These are phyloP conservation scores for Mychonastes homosphaera DNA, from an alignment of 139 green algal genomes.

Conservation along the genomic window DNA sequence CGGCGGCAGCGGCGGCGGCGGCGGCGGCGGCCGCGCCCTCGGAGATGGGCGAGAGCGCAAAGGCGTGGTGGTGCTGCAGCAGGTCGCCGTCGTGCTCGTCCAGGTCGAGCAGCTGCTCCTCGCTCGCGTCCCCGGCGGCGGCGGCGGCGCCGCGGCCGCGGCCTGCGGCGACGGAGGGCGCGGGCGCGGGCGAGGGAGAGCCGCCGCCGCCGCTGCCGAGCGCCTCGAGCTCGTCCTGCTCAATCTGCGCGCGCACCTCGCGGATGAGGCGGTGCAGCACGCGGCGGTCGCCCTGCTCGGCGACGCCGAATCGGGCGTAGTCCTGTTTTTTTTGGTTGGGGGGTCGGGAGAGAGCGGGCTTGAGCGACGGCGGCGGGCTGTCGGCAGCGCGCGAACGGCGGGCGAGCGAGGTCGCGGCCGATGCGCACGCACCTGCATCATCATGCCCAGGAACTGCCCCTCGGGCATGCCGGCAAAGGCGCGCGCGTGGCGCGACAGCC, in stretches of 20 bases:
- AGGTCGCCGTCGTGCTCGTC: constrained; percentile 63
- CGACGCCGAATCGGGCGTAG: constrained; percentile 53
- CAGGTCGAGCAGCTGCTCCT: constrained; percentile 55
- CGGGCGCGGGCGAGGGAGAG: constrained; percentile 1
- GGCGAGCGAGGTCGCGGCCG: not conserved
- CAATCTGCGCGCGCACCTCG: constrained; percentile 3
- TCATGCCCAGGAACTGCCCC: constrained; percentile 28
- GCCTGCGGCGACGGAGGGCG: not conserved
- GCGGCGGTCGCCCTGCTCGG: constrained; percentile 67
- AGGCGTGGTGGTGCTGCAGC: constrained; percentile 10
- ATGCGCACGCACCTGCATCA: constrained; percentile 48
- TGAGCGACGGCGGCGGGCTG: constrained; percentile 4
- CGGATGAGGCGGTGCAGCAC: constrained; percentile 62
- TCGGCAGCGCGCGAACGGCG: not conserved
- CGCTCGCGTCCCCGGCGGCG: not conserved
- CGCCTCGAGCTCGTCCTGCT: constrained; percentile 2
- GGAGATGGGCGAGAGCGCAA: not conserved
- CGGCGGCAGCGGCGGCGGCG: constrained; percentile 7
- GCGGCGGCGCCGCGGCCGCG: not conserved
- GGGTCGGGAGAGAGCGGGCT: constrained; percentile 3
- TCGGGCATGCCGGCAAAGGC: constrained; percentile 29
- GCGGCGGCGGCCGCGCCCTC: constrained; percentile 20
- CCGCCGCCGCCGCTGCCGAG: not conserved
- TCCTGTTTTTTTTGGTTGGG: constrained; percentile 34
- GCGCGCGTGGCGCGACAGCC: constrained; percentile 24